Base-by-base conservation (phyloP, 345 rosid species). In the Rhodamnia rubescens region DNA sequence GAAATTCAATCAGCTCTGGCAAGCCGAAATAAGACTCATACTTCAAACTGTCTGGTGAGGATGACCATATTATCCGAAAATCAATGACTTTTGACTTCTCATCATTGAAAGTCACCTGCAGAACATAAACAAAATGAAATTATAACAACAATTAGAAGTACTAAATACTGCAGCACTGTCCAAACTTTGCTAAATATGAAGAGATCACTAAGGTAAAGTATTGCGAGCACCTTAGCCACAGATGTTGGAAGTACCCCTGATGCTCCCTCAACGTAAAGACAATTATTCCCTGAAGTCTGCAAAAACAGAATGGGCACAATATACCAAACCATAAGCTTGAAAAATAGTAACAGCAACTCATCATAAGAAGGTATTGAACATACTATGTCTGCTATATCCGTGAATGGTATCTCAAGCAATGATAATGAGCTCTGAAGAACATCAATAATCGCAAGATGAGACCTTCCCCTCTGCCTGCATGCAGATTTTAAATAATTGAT, bases 1-100 rank as follows among this genome's bases (percentile, higher is more conserved):
- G 98, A 87, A 96, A 97, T 89, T 97, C 98, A 90, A 95, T 92
- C 36, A 95, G 86, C 90, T 97, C 96, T 64, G 99, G 98, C 88
- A 88, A 86, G 88, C 98, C 96, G 88, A 94, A 96, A 92, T 89
- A 95, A 80, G 91, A 83, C 85, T 92, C 53, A 85, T 94, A 95
- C 88, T 91, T 92, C 81, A 92, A 83, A 88, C 92, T 90, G 90
- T 95, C 98, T 0, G 95, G 93, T 50, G 98, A 95, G 36, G 99
- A 93, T 26, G 97, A 93, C 98, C 99, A 97, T 84, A 96, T 91
- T 86, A 97, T 92, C 88, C 88, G 85, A 87, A 95, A 94, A 86
- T 91, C 94, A 75, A 86, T 84, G 84, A 89, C 94, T 86, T 87
- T 89, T 82, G 54, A 87, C 87, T 89, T 88, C 81, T 84, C 83